A percentile compares a stretch with the other conserved stretches of the same genome.
phyloP scores from a whole-genome alignment of 176 grass and related monocot genomes.

The Urochloa ruziziensis region DNA sequence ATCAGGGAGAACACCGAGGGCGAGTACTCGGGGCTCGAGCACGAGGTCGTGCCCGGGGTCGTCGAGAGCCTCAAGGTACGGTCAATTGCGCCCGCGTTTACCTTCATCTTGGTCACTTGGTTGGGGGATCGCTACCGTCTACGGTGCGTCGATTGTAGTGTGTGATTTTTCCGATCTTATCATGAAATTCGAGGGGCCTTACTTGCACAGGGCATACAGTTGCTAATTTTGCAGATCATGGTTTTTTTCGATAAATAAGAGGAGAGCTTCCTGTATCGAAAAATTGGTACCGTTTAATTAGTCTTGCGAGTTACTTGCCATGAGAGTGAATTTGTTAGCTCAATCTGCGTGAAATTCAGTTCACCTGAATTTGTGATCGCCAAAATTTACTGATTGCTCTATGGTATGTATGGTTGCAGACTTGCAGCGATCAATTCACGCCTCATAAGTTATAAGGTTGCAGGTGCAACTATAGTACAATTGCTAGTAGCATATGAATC shows the following conservation, averaged over 20 bases:
- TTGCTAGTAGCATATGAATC: background rate
- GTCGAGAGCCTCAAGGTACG: constrained; percentile 91
- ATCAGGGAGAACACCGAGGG: constrained; percentile 98
- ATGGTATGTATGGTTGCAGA: background rate
- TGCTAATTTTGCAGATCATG: background rate
- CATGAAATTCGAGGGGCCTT: background rate
- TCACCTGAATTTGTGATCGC: background rate
- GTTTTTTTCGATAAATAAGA: background rate
- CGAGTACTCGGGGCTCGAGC: constrained; percentile 96
- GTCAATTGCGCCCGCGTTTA: background rate
- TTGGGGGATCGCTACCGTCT: constrained; percentile 1
- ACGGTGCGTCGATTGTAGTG: background rate
- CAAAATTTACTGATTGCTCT: background rate
- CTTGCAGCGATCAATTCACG: background rate
- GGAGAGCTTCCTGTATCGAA: background rate
- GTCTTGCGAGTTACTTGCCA: background rate
- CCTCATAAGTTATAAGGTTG: background rate
- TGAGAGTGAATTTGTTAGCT: background rate
- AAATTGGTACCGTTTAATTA: background rate
- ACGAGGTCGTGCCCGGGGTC: constrained; percentile 90
- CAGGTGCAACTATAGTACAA: background rate
- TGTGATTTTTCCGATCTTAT: background rate
- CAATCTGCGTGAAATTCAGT: background rate
- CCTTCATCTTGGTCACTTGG: background rate
- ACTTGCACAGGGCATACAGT: background rate